Evolutionary conservation across 2,329 filamentous ascomycete species (phyloP).

Genomic region (Hypomyces rosellus): DNA sequence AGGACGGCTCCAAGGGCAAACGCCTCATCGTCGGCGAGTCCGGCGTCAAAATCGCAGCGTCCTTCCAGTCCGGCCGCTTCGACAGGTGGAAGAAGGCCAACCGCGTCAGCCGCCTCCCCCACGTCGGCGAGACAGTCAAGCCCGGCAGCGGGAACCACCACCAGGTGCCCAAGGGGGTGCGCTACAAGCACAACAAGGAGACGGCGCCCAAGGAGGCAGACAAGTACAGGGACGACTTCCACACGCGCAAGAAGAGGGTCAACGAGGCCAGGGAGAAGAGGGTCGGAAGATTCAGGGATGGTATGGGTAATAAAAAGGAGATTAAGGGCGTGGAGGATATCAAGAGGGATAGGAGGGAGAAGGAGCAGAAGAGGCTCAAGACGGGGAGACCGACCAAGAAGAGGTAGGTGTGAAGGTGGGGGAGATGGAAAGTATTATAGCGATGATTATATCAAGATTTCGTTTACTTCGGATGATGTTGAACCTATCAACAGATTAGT

Average conservation of each 20-base stretch:
- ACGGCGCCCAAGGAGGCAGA: conserved; percentile 90
- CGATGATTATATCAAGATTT: not conserved
- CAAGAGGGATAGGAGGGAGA: conserved; percentile 69
- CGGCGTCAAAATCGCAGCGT: conserved; percentile 91
- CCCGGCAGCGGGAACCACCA: conserved; percentile 18
- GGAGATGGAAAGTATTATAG: no score
- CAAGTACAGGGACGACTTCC: conserved; percentile 84
- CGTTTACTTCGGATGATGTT: not conserved
- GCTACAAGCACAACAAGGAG: conserved; percentile 82
- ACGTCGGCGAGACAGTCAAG: conserved; percentile 75
- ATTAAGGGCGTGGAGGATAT: conserved; percentile 79
- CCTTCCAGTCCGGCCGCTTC: conserved; percentile 88
- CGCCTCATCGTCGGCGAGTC: conserved; percentile 81
- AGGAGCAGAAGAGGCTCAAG: conserved; percentile 76
- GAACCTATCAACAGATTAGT: no score
- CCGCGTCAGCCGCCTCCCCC: conserved; percentile 69
- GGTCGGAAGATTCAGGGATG: conserved; percentile 66
- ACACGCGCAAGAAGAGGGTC: conserved; percentile 83
- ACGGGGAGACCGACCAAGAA: conserved; percentile 75
- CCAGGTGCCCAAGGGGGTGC: conserved; percentile 30
- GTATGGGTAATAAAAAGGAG: conserved; percentile 67
- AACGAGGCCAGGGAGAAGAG: conserved; percentile 82
- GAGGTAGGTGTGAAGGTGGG: conserved; percentile 14
- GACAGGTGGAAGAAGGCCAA: conserved; percentile 87
- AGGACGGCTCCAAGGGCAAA: conserved; percentile 72